A percentile compares a stretch with the other conserved stretches of the same genome.
phyloP scores from a whole-genome alignment of 2,329 filamentous ascomycete genomes.

The Dactylellina haptotyla region DNA sequence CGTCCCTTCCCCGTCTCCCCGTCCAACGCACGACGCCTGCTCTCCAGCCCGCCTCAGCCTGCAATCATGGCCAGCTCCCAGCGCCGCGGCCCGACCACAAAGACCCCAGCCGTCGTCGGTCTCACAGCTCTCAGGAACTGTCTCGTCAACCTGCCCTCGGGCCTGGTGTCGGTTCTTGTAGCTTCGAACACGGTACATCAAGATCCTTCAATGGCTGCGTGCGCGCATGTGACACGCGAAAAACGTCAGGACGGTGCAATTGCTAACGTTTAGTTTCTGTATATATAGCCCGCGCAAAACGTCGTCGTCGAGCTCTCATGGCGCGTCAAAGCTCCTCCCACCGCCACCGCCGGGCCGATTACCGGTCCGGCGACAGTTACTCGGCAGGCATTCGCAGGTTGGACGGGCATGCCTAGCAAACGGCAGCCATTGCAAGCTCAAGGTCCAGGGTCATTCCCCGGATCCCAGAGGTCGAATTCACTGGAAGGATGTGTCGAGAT shows the following conservation, averaged over 20 bases:
- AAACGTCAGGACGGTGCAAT: slow-evolving; percentile 4
- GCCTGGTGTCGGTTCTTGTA: slow-evolving; percentile 83
- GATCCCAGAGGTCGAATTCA: slow-evolving; percentile 49
- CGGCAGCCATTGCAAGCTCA: slow-evolving; percentile 70
- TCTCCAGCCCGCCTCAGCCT: neutral
- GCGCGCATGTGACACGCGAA: slow-evolving; percentile 28
- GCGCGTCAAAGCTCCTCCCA: slow-evolving; percentile 67
- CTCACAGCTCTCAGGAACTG: slow-evolving; percentile 92
- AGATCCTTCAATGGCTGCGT: neutral
- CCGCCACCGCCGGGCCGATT: slow-evolving; percentile 62
- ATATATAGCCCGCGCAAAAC: slow-evolving; percentile 83
- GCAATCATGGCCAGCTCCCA: slow-evolving; percentile 45
- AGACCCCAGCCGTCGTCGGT: slow-evolving; percentile 80
- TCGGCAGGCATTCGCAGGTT: slow-evolving; percentile 78
- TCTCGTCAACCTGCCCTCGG: slow-evolving; percentile 88
- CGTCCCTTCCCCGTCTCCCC: slow-evolving; percentile 6
- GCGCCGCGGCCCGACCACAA: slow-evolving; percentile 51
- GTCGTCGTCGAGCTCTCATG: slow-evolving; percentile 91
- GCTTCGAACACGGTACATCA: slow-evolving; percentile 85
- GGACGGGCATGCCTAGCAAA: slow-evolving; percentile 98
- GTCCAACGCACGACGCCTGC: slow-evolving; percentile 5
- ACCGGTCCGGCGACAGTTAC: slow-evolving; percentile 66
- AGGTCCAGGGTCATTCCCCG: slow-evolving; percentile 50
- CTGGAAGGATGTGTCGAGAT: slow-evolving; percentile 58
- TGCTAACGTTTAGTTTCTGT: slow-evolving; percentile 9